Evolutionary conservation across 768 basidiomycete genomes (phyloP), one percentile per base, ranked within the genome.

Genomic region (Lactarius tabidus): DNA sequence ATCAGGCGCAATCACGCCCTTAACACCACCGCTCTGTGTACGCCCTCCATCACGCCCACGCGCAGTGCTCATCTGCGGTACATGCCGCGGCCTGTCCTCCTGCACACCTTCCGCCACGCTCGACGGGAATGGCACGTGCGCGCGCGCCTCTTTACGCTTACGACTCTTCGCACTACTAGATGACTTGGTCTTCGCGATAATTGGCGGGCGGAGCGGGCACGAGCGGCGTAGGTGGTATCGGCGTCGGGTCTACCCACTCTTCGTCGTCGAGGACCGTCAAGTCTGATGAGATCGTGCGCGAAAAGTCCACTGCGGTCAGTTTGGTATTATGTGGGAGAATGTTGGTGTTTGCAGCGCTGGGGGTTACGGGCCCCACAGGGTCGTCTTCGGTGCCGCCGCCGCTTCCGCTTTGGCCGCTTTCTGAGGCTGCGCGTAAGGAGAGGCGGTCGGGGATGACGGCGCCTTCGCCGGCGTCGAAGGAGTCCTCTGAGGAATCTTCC

Each of bases 21-120:
- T 87, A 35, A 93, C 89, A 23, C 90, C 91, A 1, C 90, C 90
- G 90, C 91, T 2, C 90, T 90, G 71, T 90, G 77, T 91, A 88
- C 67, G 91, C 92, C n/a, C n/a, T 91, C 91, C 90, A 74, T 92
- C 89, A 64, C 89, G 80, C 56, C 86, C 91, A 51, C 87, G 82
- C 33, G 86, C 82, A 3, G 82, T 86, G 72, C 89, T 86, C 89
- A 91, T 89, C 76, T 88, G 79, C 65, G 76, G 79, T 67, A 76
- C 71, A 38, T 73, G 73, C 71, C 72, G 56, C 15, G 60, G 53
- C 17, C 43, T 35, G 9, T 67, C 65, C 12, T 63, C 62, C 6
- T 20, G 12, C 5, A 26, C 35, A 33, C 66, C 73, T 23, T 69
- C 68, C 61, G 63, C 55, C 41, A 31, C 53, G 52, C 58, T 64